These are phyloP conservation scores for Ophiostoma sp. DNA, from an alignment of 2,329 filamentous ascomycete species.

Conservation along the genomic window DNA sequence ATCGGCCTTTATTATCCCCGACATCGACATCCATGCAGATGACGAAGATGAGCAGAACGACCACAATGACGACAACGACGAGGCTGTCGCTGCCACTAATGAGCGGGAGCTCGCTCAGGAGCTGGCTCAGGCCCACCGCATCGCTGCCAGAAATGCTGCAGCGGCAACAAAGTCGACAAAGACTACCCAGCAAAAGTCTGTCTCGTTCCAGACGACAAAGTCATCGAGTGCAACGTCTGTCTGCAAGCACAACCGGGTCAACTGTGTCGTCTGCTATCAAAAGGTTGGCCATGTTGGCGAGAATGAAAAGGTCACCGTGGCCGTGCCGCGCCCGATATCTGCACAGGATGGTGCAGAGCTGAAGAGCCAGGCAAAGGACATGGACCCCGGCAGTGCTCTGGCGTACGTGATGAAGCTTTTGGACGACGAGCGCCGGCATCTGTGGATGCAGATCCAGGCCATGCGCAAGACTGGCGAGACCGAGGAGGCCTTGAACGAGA, in stretches of 20 bases:
- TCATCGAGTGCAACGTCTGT: neutral
- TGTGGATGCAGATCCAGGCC: constrained; percentile 62
- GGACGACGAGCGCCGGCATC: constrained; percentile 71
- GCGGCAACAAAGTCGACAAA: constrained; percentile 10
- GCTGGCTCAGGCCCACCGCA: constrained; percentile 13
- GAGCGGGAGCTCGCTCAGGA: constrained; percentile 16
- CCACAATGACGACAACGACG: neutral
- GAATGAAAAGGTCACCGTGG: constrained; percentile 25
- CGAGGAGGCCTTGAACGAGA: constrained; percentile 20
- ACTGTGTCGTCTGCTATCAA: constrained; percentile 27
- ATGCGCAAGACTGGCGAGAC: constrained; percentile 35
- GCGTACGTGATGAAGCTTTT: constrained; percentile 78
- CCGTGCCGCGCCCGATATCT: constrained; percentile 24
- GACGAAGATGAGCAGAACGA: constrained; percentile 13
- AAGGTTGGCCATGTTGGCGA: constrained; percentile 15
- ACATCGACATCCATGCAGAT: constrained; percentile 24
- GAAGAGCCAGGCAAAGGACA: constrained; percentile 9
- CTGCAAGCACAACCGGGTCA: constrained; percentile 26
- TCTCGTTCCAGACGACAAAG: constrained; percentile 21
- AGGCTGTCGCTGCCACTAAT: neutral
- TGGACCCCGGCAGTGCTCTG: constrained; percentile 60
- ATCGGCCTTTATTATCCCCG: constrained; percentile 29
- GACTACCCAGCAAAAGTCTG: constrained; percentile 19
- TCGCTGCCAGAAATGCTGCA: neutral
- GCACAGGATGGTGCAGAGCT: neutral